These are phyloP conservation scores for Albizia julibrissin DNA, from an alignment of 306 rosid species.

Conservation along the genomic window DNA sequence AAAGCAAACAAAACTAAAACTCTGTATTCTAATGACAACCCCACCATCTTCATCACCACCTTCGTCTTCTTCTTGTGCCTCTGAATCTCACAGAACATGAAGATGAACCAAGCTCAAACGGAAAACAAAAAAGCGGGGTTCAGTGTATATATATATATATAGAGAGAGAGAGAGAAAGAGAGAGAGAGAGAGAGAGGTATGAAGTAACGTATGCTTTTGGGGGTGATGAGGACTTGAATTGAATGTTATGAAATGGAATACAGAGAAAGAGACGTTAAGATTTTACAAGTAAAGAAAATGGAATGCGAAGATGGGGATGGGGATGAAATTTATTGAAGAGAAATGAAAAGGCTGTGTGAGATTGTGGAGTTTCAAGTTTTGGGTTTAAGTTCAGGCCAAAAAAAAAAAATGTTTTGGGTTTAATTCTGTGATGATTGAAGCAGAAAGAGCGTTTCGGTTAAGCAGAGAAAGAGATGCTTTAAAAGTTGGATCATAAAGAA, in stretches of 20 bases:
- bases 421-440: constrained; percentile 10
- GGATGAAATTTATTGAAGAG: constrained; percentile 32
- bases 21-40: constrained; percentile 17
- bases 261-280: constrained; percentile 25
- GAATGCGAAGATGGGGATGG: constrained; percentile 21
- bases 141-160: background rate
- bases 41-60: background rate
- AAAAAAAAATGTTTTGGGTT: background rate
- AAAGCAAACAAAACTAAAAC: constrained; percentile 29
- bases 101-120: constrained; percentile 16
- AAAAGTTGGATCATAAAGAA: constrained; percentile 30
- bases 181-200: background rate
- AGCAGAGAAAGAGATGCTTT: constrained; percentile 22
- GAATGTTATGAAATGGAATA: constrained; percentile 21
- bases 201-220: constrained; percentile 38
- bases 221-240: background rate
- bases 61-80: background rate
- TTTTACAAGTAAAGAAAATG: constrained; percentile 7
- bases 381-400: background rate
- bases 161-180: too few species aligned
- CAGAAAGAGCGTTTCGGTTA: constrained; percentile 35
- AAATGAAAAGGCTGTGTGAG: constrained; percentile 40
- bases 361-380: background rate
- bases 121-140: background rate
- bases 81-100: background rate